Evolutionary conservation across 768 basidiomycete genomes (phyloP).

Genomic region (Boletus sp.): DNA sequence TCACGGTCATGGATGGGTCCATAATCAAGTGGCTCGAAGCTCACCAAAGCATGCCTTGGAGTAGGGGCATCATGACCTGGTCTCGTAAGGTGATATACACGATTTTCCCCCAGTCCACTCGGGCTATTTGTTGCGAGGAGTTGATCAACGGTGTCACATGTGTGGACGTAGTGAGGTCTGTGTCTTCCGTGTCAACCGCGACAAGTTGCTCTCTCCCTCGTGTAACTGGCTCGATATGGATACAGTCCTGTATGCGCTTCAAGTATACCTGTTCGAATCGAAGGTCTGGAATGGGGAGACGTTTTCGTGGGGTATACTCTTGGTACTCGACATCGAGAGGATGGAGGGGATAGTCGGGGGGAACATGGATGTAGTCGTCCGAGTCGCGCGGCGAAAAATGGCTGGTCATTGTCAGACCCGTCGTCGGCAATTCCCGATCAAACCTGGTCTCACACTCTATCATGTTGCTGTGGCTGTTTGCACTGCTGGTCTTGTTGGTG

Average conservation of each 20-base stretch:
- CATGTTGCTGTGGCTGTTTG: constrained; percentile 19
- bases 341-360: constrained; percentile 19
- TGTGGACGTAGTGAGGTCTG: constrained; percentile 18
- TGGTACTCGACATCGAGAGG: constrained; percentile 14
- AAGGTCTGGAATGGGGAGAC: constrained; percentile 67
- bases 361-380: constrained; percentile 15
- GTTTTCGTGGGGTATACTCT: constrained; percentile 27
- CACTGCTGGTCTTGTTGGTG: constrained; percentile 11
- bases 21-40: constrained; percentile 15
- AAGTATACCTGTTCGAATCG: constrained; percentile 75
- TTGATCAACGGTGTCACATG: constrained; percentile 29
- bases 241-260: constrained; percentile 52
- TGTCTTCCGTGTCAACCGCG: constrained; percentile 18
- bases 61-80: constrained; percentile 62
- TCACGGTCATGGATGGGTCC: neutral
- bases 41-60: constrained; percentile 68
- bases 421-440: constrained; percentile 20
- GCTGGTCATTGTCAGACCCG: constrained; percentile 23
- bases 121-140: constrained; percentile 36
- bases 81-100: constrained; percentile 64
- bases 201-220: constrained; percentile 20
- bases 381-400: constrained; percentile 4
- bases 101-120: constrained; percentile 55
- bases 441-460: neutral
- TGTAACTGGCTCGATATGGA: constrained; percentile 38